Evolutionary conservation across 179 eudicot genomes (phyloP).

Genomic region (Silene noctiflora): DNA sequence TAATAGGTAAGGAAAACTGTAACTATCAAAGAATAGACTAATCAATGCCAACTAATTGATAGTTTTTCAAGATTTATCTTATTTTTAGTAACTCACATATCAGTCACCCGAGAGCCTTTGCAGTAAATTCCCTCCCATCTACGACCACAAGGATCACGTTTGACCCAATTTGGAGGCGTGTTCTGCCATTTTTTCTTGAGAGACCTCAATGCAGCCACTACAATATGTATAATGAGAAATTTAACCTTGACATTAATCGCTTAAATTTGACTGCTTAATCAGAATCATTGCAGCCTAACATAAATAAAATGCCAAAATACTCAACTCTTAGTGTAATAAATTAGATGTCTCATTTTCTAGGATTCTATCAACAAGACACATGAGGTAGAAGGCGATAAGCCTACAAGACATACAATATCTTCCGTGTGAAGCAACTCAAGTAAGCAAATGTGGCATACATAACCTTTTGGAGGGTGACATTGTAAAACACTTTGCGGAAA

Average conservation of each 20-base stretch:
- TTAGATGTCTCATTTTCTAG: not conserved
- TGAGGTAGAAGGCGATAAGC: too few species aligned
- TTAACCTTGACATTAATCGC: not conserved
- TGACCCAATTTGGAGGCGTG: slow-evolving; percentile 39
- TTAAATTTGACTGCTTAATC: not conserved
- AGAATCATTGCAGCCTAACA: not conserved
- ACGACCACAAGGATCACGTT: slow-evolving; percentile 38
- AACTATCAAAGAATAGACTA: slow-evolving; percentile 1
- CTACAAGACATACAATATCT: not conserved
- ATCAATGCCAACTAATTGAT: not conserved
- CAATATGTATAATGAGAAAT: not conserved
- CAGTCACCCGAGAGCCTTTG: slow-evolving; percentile 31
- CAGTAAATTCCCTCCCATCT: slow-evolving; percentile 38
- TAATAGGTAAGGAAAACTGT: not conserved
- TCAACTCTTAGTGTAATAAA: not conserved
- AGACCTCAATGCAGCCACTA: slow-evolving; percentile 32
- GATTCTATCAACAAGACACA: too few species aligned
- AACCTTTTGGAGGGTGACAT: too few species aligned
- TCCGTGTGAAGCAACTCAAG: too few species aligned
- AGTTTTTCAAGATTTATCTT: not conserved
- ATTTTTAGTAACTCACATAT: slow-evolving; percentile 27
- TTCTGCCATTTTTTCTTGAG: slow-evolving; percentile 32
- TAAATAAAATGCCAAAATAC: not conserved
- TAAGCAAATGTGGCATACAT: too few species aligned
- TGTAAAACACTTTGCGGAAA: too few species aligned